Conservation (phyloP, 2,329 filamentous ascomycete genomes). For the Trichoderma citrinoviride region DNA sequence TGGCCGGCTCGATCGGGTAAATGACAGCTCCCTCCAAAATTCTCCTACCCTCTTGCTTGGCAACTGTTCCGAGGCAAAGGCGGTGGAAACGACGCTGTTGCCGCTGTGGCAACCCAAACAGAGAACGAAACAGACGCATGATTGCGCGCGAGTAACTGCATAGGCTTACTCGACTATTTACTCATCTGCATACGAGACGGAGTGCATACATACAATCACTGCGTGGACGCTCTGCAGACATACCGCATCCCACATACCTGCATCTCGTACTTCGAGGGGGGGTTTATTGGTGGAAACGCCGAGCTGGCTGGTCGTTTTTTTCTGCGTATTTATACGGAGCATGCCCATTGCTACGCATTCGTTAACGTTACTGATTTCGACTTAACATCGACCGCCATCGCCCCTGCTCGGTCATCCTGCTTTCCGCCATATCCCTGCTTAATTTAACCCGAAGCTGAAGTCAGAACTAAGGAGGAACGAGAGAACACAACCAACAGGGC, state of each 20-base stretch:
- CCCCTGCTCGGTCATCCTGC: neutral
- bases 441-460: neutral
- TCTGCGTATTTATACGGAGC: neutral
- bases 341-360: neutral
- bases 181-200: neutral
- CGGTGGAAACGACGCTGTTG: neutral
- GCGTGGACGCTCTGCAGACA: neutral
- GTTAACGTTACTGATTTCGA: neutral
- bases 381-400: neutral
- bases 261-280: neutral
- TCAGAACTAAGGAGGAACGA: neutral
- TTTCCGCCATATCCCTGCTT: neutral
- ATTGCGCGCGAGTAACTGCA: conserved; percentile 11
- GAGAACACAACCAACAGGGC: neutral
- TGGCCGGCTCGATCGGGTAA: conserved; percentile 11
- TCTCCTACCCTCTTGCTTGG: neutral
- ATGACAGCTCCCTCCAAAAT: neutral
- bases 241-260: no score
- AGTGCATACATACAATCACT: neutral
- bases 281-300: neutral
- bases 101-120: neutral
- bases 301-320: neutral
- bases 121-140: neutral
- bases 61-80: neutral
- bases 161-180: neutral